Conservation (phyloP, 1,284 basidiomycete species). For the Ceratobasidium sp. region DNA sequence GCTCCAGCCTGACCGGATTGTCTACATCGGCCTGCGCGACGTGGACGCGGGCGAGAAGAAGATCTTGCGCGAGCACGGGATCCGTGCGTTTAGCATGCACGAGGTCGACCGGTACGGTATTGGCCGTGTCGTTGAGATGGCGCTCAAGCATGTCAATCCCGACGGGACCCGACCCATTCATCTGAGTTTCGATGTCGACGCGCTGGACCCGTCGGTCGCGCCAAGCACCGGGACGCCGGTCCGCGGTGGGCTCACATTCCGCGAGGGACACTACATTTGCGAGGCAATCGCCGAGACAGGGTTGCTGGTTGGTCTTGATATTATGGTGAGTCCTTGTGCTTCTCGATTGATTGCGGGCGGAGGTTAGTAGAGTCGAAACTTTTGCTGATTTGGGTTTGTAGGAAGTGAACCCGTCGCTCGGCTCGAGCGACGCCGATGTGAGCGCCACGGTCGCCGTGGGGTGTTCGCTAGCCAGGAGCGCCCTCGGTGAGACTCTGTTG, state of each 20-base stretch:
- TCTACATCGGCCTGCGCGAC: conserved; percentile 97
- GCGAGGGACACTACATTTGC: conserved; percentile 97
- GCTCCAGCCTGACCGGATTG: conserved; percentile 78
- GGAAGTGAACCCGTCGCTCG: conserved; percentile 96
- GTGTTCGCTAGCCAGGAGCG: conserved; percentile 90
- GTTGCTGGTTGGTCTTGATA: conserved; percentile 87
- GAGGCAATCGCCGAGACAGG: conserved; percentile 96
- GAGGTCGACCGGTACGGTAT: conserved; percentile 98
- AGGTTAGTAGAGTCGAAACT: conserved; percentile 7
- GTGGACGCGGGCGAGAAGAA: conserved; percentile 90
- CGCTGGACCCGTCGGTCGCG: conserved; percentile 91
- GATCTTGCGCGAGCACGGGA: conserved; percentile 86
- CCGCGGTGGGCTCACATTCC: conserved; percentile 94
- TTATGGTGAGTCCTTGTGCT: conserved; percentile 90
- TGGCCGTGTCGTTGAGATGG: conserved; percentile 94
- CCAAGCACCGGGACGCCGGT: conserved; percentile 96
- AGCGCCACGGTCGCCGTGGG: conserved; percentile 93
- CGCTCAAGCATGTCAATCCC: conserved; percentile 92
- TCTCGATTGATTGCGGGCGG: too few relatives aligned
- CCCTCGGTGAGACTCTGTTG: conserved; percentile 72
- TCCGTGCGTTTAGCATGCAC: conserved; percentile 98
- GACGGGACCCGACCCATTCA: conserved; percentile 87
- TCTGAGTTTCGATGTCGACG: conserved; percentile 97
- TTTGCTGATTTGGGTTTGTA: conserved; percentile 53
- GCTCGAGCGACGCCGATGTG: conserved; percentile 67